phyloP scores from a whole-genome alignment of 257 asterid species.

The Galeopsis tetrahit region DNA sequence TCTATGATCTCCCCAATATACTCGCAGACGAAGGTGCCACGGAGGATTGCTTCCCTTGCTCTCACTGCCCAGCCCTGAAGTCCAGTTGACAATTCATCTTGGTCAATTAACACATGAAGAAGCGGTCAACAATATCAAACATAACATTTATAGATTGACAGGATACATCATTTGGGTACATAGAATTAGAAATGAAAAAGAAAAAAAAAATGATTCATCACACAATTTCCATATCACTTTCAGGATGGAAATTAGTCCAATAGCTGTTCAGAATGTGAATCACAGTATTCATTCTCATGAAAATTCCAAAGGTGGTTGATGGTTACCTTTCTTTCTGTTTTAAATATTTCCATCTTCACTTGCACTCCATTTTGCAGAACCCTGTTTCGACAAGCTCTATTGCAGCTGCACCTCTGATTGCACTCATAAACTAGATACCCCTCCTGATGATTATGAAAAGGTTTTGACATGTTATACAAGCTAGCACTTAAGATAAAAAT shows the following conservation, averaged over 20 bases:
- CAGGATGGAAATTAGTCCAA: constrained; percentile 16
- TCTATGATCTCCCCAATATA: constrained; percentile 90
- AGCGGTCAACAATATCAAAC: background rate
- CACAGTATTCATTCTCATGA: constrained; percentile 14
- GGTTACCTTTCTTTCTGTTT: constrained; percentile 85
- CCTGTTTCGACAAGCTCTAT: constrained; percentile 83
- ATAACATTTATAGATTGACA: background rate
- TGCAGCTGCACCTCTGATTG: constrained; percentile 82
- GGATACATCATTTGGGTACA: constrained; percentile 2
- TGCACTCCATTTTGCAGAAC: constrained; percentile 91
- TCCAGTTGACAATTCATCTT: constrained; percentile 31
- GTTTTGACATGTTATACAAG: constrained; percentile 7
- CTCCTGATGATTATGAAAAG: constrained; percentile 64
- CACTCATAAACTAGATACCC: constrained; percentile 97
- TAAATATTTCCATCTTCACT: constrained; percentile 86
- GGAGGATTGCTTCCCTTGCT: constrained; percentile 78
- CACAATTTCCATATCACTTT: background rate
- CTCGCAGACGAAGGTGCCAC: constrained; percentile 96
- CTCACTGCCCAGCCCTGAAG: constrained; percentile 98
- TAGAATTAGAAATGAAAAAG: constrained; percentile 7
- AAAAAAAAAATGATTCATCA: background rate
- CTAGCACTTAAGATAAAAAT: constrained; percentile 2
- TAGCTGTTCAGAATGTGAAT: constrained; percentile 15
- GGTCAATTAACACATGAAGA: background rate
- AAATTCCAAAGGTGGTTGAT: constrained; percentile 1